These are phyloP conservation scores for Dendryphion nanum DNA, from an alignment of 2,329 filamentous ascomycete genomes.

Conservation along the genomic window DNA sequence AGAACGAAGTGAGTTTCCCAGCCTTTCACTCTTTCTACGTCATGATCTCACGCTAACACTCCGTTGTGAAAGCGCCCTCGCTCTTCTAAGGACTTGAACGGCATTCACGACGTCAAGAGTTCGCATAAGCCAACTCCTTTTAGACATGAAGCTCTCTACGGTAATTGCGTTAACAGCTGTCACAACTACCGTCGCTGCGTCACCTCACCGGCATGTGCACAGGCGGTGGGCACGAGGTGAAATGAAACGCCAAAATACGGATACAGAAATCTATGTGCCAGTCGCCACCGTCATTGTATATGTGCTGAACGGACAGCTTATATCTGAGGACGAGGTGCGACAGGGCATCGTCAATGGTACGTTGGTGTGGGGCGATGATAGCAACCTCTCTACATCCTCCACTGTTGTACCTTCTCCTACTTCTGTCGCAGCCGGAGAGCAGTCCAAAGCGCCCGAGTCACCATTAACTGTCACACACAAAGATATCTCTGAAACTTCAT, in stretches of 20 bases:
- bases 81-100: neutral
- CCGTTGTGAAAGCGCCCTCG: neutral
- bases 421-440: neutral
- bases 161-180: slow-evolving; percentile 36
- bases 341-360: slow-evolving; percentile 69
- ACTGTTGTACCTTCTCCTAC: slow-evolving; percentile 1
- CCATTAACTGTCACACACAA: neutral
- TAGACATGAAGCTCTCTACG: slow-evolving; percentile 36
- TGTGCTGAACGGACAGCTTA: slow-evolving; percentile 62
- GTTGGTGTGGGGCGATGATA: slow-evolving; percentile 62
- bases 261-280: slow-evolving; percentile 48
- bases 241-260: neutral
- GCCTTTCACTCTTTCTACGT: neutral
- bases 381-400: slow-evolving; percentile 42
- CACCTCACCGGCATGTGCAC: slow-evolving; percentile 52
- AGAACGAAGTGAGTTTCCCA: neutral
- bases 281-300: slow-evolving; percentile 68
- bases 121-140: neutral
- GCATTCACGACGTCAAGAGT: neutral
- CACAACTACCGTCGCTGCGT: slow-evolving; percentile 52
- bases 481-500: slow-evolving; percentile 23
- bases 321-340: slow-evolving; percentile 65
- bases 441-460: neutral
- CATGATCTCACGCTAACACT: neutral
- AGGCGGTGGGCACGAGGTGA: slow-evolving; percentile 1